phyloP scores from a whole-genome alignment of 805 yeast genomes.

The Candida chauliodis region DNA sequence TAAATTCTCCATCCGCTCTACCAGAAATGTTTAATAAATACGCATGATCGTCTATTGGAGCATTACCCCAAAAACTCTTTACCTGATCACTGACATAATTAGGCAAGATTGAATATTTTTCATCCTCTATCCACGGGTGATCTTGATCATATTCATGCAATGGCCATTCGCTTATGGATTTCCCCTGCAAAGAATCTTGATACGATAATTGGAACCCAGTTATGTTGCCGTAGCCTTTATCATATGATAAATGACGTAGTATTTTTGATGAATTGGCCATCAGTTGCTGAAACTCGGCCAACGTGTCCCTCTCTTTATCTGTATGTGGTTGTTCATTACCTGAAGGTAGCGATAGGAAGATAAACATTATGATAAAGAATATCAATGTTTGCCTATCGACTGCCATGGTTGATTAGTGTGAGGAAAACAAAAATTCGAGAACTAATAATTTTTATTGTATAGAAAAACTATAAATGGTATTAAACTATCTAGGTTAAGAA shows the following conservation, averaged over 20 bases:
- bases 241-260: slow-evolving; percentile 41
- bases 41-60: slow-evolving; percentile 14
- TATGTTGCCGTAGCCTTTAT: slow-evolving; percentile 60
- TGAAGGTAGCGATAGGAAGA: slow-evolving; percentile 29
- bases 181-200: slow-evolving; percentile 47
- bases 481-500: neutral
- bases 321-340: slow-evolving; percentile 28
- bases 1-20: slow-evolving; percentile 30
- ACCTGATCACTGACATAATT: slow-evolving; percentile 49
- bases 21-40: slow-evolving; percentile 38
- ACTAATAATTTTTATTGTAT: neutral
- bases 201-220: slow-evolving; percentile 73
- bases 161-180: slow-evolving; percentile 55
- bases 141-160: slow-evolving; percentile 43
- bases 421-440: too few species aligned
- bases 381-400: slow-evolving; percentile 34
- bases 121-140: slow-evolving; percentile 42
- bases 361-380: slow-evolving; percentile 32
- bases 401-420: slow-evolving; percentile 11
- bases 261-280: slow-evolving; percentile 15
- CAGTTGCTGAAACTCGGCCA: slow-evolving; percentile 22
- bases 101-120: slow-evolving; percentile 58
- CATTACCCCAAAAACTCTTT: slow-evolving; percentile 49
- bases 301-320: slow-evolving; percentile 21
- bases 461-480: neutral